Evolutionary conservation across 768 basidiomycete species (phyloP).

Genomic region (Chiua virens): DNA sequence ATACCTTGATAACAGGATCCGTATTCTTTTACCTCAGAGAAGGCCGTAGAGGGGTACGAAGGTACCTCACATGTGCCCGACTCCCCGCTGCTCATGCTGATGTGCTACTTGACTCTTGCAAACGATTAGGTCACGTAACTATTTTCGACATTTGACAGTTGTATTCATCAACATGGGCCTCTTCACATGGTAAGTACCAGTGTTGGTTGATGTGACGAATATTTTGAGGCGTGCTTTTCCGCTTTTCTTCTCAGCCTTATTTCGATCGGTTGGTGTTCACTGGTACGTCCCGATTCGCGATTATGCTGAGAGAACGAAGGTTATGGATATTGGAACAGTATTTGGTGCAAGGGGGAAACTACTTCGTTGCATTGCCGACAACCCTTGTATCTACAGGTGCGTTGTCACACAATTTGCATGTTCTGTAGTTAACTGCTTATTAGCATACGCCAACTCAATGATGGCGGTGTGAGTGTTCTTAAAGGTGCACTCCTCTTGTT

Average conservation of each 20-base stretch:
- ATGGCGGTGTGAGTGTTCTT: conserved; percentile 11
- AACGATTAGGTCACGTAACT: conserved; percentile 6
- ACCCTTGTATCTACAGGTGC: conserved; percentile 4
- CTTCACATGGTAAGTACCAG: conserved; percentile 5
- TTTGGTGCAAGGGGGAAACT: background rate
- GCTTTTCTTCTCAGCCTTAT: background rate
- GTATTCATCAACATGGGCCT: conserved; percentile 18
- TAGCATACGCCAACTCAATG: conserved; percentile 16
- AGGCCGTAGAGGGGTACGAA: conserved; percentile 5
- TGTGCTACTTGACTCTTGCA: no score
- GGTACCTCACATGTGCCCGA: background rate
- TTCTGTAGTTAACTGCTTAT: background rate
- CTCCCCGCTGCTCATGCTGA: no score
- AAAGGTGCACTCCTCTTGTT: no score
- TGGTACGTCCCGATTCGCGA: background rate
- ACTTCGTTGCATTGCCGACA: conserved; percentile 2
- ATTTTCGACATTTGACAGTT: conserved; percentile 9
- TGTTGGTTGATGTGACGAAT: no score
- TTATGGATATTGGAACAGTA: background rate
- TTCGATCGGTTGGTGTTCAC: conserved; percentile 4
- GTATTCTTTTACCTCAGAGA: conserved; percentile 22
- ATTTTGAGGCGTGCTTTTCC: no score
- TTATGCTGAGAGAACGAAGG: no score
- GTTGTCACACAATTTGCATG: background rate
- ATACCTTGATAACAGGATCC: conserved; percentile 18